Conservation (phyloP, 306 rosid genomes). For the Boehmeria nivea region DNA sequence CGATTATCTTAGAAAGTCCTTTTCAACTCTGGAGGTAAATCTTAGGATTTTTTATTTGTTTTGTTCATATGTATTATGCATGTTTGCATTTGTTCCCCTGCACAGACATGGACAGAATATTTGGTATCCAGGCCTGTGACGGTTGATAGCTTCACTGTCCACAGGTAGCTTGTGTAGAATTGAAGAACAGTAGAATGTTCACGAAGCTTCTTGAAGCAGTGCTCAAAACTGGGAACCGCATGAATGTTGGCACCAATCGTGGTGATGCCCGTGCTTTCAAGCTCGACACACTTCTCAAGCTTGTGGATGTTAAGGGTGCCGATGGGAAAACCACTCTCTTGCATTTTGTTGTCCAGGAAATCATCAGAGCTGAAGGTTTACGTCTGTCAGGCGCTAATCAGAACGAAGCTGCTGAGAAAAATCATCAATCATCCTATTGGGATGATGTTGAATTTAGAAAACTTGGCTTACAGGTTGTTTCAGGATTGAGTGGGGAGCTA, state of each 20-base stretch:
- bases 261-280: slow-evolving; percentile 93
- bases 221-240: slow-evolving; percentile 84
- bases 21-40: slow-evolving; percentile 68
- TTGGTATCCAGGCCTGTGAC: not conserved
- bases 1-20: slow-evolving; percentile 67
- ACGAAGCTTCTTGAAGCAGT: slow-evolving; percentile 86
- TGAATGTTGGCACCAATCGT: slow-evolving; percentile 89
- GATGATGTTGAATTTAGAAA: slow-evolving; percentile 62
- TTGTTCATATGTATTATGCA: not conserved
- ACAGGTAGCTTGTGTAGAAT: slow-evolving; percentile 75
- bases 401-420: slow-evolving; percentile 24
- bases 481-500: slow-evolving; percentile 86
- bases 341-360: slow-evolving; percentile 90
- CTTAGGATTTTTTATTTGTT: not conserved
- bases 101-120: too few species aligned
- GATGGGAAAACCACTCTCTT: slow-evolving; percentile 80
- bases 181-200: slow-evolving; percentile 73
- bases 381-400: slow-evolving; percentile 37
- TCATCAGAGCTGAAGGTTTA: slow-evolving; percentile 76
- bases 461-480: slow-evolving; percentile 84
- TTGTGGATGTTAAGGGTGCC: slow-evolving; percentile 74
- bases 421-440: slow-evolving; percentile 40
- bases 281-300: slow-evolving; percentile 86
- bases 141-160: slow-evolving; percentile 9
- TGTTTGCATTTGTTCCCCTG: too few species aligned